phyloP scores from a whole-genome alignment of 2,329 filamentous ascomycete species.

The Apiospora saccharicola region DNA sequence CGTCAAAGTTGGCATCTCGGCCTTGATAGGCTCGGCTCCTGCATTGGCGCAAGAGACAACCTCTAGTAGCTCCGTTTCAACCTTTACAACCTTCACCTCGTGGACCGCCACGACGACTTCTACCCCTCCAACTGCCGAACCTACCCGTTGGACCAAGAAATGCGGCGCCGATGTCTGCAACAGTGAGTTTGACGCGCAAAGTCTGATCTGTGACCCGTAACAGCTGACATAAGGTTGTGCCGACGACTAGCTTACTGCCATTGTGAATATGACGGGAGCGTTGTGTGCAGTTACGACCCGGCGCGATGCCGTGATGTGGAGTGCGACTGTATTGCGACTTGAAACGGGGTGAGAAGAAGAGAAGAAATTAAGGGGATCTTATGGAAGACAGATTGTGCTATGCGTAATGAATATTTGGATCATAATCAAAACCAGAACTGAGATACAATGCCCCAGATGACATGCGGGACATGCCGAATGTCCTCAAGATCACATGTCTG shows the following conservation, averaged over 20 bases:
- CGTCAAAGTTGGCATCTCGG: background rate
- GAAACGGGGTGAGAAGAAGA: no score
- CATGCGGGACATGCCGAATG: no score
- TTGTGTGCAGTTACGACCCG: background rate
- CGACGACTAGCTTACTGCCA: background rate
- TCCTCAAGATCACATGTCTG: no score
- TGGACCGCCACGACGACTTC: background rate
- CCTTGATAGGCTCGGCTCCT: background rate
- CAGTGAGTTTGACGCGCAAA: background rate
- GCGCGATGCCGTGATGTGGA: background rate
- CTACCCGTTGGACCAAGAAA: background rate
- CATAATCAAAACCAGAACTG: no score
- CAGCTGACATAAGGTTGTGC: background rate
- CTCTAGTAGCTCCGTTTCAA: background rate
- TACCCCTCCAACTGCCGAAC: background rate
- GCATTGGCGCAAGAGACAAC: background rate
- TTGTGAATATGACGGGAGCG: background rate
- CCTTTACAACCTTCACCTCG: background rate
- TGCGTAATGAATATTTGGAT: no score
- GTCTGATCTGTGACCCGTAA: accelerated
- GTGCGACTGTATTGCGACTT: background rate
- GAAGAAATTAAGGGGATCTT: background rate
- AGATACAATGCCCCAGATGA: no score
- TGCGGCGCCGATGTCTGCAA: background rate
- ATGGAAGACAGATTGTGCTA: no score